Base-by-base conservation (phyloP, 352 stramenopile species). In the Globisporangium paroecandrum region DNA sequence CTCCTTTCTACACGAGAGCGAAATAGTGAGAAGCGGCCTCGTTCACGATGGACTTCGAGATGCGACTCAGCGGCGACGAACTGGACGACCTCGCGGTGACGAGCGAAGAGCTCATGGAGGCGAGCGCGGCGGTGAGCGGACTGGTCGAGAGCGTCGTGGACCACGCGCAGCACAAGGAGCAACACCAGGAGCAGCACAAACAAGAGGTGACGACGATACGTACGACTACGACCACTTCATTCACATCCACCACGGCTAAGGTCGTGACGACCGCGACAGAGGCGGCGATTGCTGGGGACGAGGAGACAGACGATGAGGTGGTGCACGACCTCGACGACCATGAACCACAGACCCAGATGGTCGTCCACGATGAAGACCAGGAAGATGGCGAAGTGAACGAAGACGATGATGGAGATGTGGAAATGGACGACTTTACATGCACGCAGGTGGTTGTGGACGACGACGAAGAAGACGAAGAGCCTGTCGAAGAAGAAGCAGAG, bases 331-430 rank as follows among this genome's bases (percentile, higher is more conserved):
- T 27, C 9, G 15, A 27, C 41, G 75, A 62, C 9, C 24, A 27
- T 10, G 15, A 27, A 7, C 22, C 25, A 5, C 56, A 63, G 22
- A 58, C 47, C 15, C 62, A 74, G 49, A 58, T 53, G 25, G 27
- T 68, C 18, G 27, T 66, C 18, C 38, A 69, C 12, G 22, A 60
- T 20, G 62, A 69, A 12, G 41, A 65, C 8, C 8, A 43, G 18
- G 58, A 60, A n/a, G 27, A 46, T 15, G 61, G 67, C 38, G 70
- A 77, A 7, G 58, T 20, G 4, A 80, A 80, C 3, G 75, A 78
- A 3, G 71, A 82, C 41, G 20, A 71, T 58, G 51, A 58, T 18
- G 41, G 43, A n/a, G 20, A 66, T 47, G 53, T 70, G 49, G 43
- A 57, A 5, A 71, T 67, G 66, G 51, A 59, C 9, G 36, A 32